Base-by-base conservation (phyloP, 495 filamentous ascomycete species). In the Parathielavia appendiculata region DNA sequence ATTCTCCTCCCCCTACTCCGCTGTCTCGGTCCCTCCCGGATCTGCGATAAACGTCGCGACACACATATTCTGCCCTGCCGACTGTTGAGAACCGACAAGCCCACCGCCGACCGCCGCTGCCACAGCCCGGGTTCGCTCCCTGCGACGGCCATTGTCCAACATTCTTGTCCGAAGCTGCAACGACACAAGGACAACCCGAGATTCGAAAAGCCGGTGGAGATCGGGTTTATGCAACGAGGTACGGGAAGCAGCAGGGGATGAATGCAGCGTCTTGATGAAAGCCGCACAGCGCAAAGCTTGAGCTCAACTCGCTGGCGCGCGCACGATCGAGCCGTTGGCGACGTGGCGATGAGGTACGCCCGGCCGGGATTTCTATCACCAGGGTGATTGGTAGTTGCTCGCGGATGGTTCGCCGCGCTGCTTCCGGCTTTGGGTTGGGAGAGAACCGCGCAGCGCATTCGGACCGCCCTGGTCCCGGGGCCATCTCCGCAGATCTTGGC, bases 291-390 rank as follows among this genome's bases (percentile, higher is more conserved):
- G 47, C 23, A 14, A 36, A 26, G 34, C 41, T 53, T 30, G 48
- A 49, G 46, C 54, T 38, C 47, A 54, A 58, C 54, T 45, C 23
- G 56, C 58, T 51, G 32, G 20, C 48, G 54, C 60, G 41, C 7
- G 51, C 57, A 55, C 58, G 51, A 65, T 23, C 48, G 44, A 60
- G n/a, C 50, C 39, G 17, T 51, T 34, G 19, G 40, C 19, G 20
- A 35, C 45, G 59, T 35, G 55, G 65, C 60, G 47, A 68, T 69
- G 65, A 69, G 67, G 67, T 68, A 68, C 41, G 67, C 41, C 16
- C 3, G 32, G 5, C 17, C 39, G 11, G 19, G 14, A 3, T 14
- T 35, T 4, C 16, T 16, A 16, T 38, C 35, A 11, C 1, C 35
- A 16, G 46, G 32, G 17, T 51, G 38, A 3, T 39, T 12, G 32